phyloP scores from a whole-genome alignment of 2,329 filamentous ascomycete species.

The Myotisia sp. region DNA sequence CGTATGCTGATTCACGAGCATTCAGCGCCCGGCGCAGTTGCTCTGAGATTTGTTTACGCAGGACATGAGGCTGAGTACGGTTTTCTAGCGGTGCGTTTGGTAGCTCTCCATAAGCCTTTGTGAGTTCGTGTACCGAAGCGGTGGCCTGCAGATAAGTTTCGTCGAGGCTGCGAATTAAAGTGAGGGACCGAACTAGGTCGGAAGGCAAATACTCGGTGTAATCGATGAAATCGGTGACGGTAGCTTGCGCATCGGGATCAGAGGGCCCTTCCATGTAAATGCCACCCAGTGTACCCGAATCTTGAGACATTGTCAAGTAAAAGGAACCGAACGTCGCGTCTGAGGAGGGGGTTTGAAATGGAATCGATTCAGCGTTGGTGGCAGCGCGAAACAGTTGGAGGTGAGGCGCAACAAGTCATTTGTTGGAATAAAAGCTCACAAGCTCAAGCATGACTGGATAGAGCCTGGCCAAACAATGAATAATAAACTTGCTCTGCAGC shows the following conservation, averaged over 20 bases:
- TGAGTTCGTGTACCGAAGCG: conserved; percentile 29
- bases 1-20: conserved; percentile 41
- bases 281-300: conserved; percentile 29
- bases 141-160: conserved; percentile 31
- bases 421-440: too few relatives aligned
- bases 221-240: conserved; percentile 53
- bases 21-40: conserved; percentile 41
- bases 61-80: conserved; percentile 37
- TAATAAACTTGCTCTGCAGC: too few relatives aligned
- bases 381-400: too few relatives aligned
- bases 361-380: too few relatives aligned
- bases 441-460: too few relatives aligned
- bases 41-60: conserved; percentile 44
- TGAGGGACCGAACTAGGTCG: conserved; percentile 49
- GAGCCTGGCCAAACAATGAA: too few relatives aligned
- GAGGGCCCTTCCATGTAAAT: conserved; percentile 36
- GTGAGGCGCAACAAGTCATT: too few relatives aligned
- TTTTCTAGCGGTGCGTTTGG: conserved; percentile 35
- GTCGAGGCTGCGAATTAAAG: conserved; percentile 41
- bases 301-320: conserved; percentile 34
- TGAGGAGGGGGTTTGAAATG: too few relatives aligned
- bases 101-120: conserved; percentile 33
- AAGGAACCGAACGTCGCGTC: too few relatives aligned
- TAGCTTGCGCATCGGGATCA: conserved; percentile 51
- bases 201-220: conserved; percentile 57